These are phyloP conservation scores for Ceratocystis papillata DNA, from an alignment of 2,329 filamentous ascomycete genomes.

Conservation along the genomic window DNA sequence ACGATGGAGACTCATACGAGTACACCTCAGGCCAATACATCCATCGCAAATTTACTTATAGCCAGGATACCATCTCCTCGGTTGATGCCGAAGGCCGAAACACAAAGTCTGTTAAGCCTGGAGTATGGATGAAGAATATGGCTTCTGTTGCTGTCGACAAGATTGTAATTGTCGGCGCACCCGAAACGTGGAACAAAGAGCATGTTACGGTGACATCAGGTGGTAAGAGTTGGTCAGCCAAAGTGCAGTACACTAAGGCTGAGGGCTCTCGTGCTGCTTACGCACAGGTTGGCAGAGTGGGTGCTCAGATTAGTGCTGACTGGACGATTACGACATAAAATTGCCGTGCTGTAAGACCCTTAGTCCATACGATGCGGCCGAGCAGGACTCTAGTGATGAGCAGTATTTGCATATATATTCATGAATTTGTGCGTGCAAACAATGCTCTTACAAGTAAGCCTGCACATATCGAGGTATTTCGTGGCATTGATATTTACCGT, in stretches of 20 bases:
- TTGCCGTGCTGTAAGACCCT: background rate
- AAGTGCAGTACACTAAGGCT: slow-evolving; percentile 49
- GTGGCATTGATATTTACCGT: too few relatives aligned
- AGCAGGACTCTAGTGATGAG: background rate
- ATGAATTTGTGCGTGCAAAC: too few relatives aligned
- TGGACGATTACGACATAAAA: slow-evolving; percentile 38
- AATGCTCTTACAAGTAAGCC: too few relatives aligned
- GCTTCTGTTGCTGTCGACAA: slow-evolving; percentile 68
- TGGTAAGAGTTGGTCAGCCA: slow-evolving; percentile 44
- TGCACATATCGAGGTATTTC: too few relatives aligned
- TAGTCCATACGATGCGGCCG: background rate
- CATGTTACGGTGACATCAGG: slow-evolving; percentile 46
- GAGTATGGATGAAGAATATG: slow-evolving; percentile 71
- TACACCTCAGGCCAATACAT: slow-evolving; percentile 79
- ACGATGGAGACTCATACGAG: slow-evolving; percentile 90
- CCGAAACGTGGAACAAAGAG: slow-evolving; percentile 56
- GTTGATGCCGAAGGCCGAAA: slow-evolving; percentile 50
- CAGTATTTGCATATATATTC: background rate
- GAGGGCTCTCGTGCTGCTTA: slow-evolving; percentile 40
- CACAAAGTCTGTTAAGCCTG: slow-evolving; percentile 47
- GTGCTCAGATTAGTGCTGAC: slow-evolving; percentile 43
- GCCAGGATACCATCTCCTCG: slow-evolving; percentile 51
- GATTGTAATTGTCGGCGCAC: slow-evolving; percentile 72
- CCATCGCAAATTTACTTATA: slow-evolving; percentile 66
- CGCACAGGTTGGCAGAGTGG: slow-evolving; percentile 43